Conservation (phyloP, 805 yeast species). For the Ogataea corticis region DNA sequence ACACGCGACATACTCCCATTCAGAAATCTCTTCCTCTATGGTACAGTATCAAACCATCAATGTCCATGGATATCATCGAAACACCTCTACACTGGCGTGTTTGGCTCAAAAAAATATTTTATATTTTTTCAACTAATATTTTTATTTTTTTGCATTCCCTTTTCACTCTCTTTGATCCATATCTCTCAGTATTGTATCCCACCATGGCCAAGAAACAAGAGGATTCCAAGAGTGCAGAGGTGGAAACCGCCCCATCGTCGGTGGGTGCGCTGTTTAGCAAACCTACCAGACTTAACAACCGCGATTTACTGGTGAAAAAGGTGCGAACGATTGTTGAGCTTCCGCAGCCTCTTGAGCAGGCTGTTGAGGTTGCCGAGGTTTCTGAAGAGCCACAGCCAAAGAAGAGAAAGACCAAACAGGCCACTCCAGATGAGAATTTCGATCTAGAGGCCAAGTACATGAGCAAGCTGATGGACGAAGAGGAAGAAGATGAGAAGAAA, state of each 20-base stretch:
- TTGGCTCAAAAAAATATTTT: neutral
- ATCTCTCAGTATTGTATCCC: neutral
- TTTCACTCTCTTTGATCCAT: too few species aligned
- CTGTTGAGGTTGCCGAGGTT: conserved; percentile 23
- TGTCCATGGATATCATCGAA: neutral
- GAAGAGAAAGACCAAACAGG: conserved; percentile 21
- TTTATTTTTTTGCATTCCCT: neutral
- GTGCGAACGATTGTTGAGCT: conserved; percentile 24
- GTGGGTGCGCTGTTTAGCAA: conserved; percentile 38
- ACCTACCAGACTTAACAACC: conserved; percentile 47
- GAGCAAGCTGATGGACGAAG: conserved; percentile 47
- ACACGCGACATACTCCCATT: too few species aligned
- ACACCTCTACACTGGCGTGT: conserved; percentile 7
- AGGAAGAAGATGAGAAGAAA: conserved; percentile 5
- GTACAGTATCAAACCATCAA: too few species aligned
- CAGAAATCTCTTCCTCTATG: too few species aligned
- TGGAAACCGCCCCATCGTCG: neutral
- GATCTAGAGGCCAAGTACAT: conserved; percentile 59
- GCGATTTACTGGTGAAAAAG: conserved; percentile 29
- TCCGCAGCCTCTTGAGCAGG: conserved; percentile 18
- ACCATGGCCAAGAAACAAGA: conserved; percentile 4
- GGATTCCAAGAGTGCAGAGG: neutral
- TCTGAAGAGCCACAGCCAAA: conserved; percentile 14
- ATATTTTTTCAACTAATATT: conserved; percentile 1
- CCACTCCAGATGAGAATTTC: conserved; percentile 40